Conservation (phyloP, 202 grass and related monocot genomes). For the Digitaria exilis region DNA sequence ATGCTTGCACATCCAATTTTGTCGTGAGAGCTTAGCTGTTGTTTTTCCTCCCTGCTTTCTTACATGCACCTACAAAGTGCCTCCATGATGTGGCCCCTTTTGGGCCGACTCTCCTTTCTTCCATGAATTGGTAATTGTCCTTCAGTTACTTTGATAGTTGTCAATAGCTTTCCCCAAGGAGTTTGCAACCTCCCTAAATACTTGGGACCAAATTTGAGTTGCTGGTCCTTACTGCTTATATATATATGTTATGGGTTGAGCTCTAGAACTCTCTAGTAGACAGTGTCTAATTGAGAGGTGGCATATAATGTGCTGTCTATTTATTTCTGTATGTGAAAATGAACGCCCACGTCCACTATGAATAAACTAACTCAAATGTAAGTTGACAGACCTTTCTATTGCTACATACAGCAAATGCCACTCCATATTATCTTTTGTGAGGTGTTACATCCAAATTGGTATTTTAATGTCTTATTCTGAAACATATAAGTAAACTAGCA, state of each 20-base stretch:
- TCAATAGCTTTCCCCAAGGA: neutral
- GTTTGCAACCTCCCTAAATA: neutral
- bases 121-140: neutral
- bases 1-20: neutral
- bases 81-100: slow-evolving; percentile 7
- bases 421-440: slow-evolving; percentile 19
- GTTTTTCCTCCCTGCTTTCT: slow-evolving; percentile 3
- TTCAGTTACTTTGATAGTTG: neutral
- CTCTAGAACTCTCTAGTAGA: neutral
- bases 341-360: slow-evolving; percentile 10
- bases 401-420: slow-evolving; percentile 9
- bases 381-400: neutral
- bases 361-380: slow-evolving; percentile 9
- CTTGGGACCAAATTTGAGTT: slow-evolving; percentile 18
- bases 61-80: slow-evolving; percentile 1
- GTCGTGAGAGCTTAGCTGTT: neutral
- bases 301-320: slow-evolving; percentile 15
- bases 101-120: slow-evolving; percentile 9
- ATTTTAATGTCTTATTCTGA: neutral
- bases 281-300: neutral
- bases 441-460: neutral
- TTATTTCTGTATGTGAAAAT: slow-evolving; percentile 19
- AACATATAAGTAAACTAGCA: slow-evolving; percentile 1
- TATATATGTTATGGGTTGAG: slow-evolving; percentile 12
- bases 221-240: slow-evolving; percentile 20